Evolutionary conservation across 192 early-diverging fungal species (phyloP).

Genomic region (Chytriomyces confervae): DNA sequence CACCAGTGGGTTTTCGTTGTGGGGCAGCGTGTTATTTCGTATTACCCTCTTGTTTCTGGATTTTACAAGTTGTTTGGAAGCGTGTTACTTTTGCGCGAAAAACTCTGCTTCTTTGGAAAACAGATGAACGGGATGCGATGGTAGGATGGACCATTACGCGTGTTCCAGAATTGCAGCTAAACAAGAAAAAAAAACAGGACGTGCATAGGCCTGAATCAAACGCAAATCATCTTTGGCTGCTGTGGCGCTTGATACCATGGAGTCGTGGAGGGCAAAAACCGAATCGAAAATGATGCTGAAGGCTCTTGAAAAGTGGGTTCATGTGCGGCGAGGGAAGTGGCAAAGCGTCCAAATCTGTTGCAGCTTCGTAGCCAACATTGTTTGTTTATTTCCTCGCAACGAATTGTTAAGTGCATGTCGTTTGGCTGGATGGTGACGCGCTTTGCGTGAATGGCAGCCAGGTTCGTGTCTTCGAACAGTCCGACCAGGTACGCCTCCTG

Average conservation of each 20-base stretch:
- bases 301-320: slow-evolving; percentile 40
- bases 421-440: no score
- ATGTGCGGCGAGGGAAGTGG: no score
- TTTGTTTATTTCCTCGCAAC: no score
- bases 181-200: neutral
- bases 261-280: slow-evolving; percentile 47
- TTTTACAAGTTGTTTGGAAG: slow-evolving; percentile 71
- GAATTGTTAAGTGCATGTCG: no score
- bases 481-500: no score
- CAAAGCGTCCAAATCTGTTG: no score
- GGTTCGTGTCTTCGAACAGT: no score
- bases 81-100: slow-evolving; percentile 49
- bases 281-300: slow-evolving; percentile 28
- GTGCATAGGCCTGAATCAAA: slow-evolving; percentile 17
- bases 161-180: neutral
- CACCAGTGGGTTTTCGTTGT: slow-evolving; percentile 64
- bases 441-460: no score
- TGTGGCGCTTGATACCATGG: slow-evolving; percentile 67
- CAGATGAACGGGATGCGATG: slow-evolving; percentile 4
- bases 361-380: no score
- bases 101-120: slow-evolving; percentile 41
- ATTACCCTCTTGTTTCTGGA: slow-evolving; percentile 74
- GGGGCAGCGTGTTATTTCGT: slow-evolving; percentile 56
- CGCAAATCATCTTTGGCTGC: slow-evolving; percentile 51
- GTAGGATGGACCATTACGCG: neutral